Percentiles rank a stretch among this genome's conserved stretches.
phyloP scores from a whole-genome alignment of 202 grass and related monocot species.

The Saccharum hybrid region DNA sequence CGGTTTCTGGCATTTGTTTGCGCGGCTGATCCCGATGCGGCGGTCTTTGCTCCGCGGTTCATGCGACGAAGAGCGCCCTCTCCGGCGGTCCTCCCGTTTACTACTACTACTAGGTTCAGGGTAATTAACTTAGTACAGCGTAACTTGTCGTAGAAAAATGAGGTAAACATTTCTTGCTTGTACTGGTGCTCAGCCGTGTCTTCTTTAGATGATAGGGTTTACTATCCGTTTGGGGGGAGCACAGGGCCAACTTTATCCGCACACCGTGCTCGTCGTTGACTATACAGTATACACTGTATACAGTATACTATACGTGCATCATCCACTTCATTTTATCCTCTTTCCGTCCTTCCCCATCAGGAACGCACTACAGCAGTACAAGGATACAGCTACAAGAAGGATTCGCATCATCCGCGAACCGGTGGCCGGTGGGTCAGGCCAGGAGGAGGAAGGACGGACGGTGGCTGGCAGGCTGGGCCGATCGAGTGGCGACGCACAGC shows the following conservation, averaged over 20 bases:
- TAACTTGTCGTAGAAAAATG: background rate
- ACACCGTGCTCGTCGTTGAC: constrained; percentile 16
- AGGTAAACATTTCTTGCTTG: background rate
- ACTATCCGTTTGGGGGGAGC: background rate
- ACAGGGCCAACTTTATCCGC: constrained; percentile 10
- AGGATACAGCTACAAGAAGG: background rate
- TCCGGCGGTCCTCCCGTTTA: background rate
- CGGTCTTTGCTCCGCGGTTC: constrained; percentile 48
- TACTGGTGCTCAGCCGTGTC: background rate
- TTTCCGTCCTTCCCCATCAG: background rate
- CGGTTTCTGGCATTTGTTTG: background rate
- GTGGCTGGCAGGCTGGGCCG: background rate
- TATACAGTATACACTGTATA: background rate
- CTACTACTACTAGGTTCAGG: background rate
- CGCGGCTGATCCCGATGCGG: constrained; percentile 47
- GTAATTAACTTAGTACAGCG: background rate
- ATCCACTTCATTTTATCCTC: background rate
- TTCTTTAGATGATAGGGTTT: too few species aligned
- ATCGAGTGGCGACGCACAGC: background rate
- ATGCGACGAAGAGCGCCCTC: constrained; percentile 19
- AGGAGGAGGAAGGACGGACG: background rate
- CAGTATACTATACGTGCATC: too few species aligned
- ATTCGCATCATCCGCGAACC: background rate
- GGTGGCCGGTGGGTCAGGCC: background rate
- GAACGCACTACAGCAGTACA: background rate